These are phyloP conservation scores for Corylus americana DNA, from an alignment of 306 rosid genomes.

Conservation along the genomic window DNA sequence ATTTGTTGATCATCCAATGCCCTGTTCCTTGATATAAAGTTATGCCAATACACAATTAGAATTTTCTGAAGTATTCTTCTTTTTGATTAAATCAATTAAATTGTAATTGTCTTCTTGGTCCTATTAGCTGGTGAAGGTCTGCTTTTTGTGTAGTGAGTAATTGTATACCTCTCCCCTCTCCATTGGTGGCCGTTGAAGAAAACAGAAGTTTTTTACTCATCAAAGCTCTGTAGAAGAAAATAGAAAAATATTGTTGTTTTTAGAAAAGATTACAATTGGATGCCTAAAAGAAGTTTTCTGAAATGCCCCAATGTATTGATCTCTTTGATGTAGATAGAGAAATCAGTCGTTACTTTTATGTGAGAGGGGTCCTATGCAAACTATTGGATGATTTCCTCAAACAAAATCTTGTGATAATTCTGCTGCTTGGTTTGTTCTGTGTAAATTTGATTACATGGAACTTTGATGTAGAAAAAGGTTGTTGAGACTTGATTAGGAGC, in stretches of 20 bases:
- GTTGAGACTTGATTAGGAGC: too few species aligned
- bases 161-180: background rate
- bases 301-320: background rate
- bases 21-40: conserved; percentile 6
- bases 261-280: background rate
- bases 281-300: background rate
- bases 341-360: too few species aligned
- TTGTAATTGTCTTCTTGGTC: background rate
- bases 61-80: background rate
- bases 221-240: background rate
- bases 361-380: too few species aligned
- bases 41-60: background rate
- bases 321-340: too few species aligned
- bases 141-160: background rate
- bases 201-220: background rate
- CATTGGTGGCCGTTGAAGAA: background rate
- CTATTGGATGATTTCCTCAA: too few species aligned
- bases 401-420: too few species aligned
- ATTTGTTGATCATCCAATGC: conserved; percentile 6
- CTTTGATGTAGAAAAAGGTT: too few species aligned
- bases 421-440: too few species aligned
- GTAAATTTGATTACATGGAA: too few species aligned
- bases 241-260: background rate
- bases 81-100: background rate
- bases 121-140: background rate